phyloP scores from a whole-genome alignment of 2,329 filamentous ascomycete species.

The Xylaria digitata region DNA sequence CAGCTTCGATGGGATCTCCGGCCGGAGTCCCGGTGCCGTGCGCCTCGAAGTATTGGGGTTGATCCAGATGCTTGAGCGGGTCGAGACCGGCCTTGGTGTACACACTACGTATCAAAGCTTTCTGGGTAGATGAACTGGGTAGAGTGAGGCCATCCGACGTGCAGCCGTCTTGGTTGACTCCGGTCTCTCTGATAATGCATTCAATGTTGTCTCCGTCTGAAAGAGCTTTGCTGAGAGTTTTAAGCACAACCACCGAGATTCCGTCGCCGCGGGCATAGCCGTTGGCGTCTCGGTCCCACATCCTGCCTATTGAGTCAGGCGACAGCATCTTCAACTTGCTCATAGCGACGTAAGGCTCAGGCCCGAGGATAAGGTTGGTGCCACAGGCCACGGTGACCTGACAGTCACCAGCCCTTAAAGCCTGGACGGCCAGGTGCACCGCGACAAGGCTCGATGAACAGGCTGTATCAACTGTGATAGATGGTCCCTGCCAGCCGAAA shows the following conservation, averaged over 20 bases:
- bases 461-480: neutral
- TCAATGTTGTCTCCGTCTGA: neutral
- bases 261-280: slow-evolving; percentile 1
- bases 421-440: neutral
- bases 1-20: slow-evolving; percentile 44
- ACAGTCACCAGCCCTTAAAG: neutral
- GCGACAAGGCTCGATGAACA: neutral
- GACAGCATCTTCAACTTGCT: neutral
- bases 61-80: neutral
- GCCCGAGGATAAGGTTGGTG: neutral
- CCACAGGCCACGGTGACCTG: neutral
- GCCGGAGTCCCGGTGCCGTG: slow-evolving; percentile 43
- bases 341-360: neutral
- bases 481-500: slow-evolving; percentile 51
- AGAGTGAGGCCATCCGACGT: slow-evolving; percentile 36
- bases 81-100: neutral
- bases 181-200: neutral
- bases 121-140: neutral
- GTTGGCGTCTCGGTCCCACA: neutral
- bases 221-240: neutral
- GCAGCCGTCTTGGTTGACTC: neutral
- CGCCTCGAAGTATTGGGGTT: slow-evolving; percentile 40
- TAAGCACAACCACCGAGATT: neutral
- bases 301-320: neutral
- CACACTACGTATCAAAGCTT: neutral